These are phyloP conservation scores for Strombidium stylifer DNA, from an alignment of 73 alveolate species.

Conservation along the genomic window DNA sequence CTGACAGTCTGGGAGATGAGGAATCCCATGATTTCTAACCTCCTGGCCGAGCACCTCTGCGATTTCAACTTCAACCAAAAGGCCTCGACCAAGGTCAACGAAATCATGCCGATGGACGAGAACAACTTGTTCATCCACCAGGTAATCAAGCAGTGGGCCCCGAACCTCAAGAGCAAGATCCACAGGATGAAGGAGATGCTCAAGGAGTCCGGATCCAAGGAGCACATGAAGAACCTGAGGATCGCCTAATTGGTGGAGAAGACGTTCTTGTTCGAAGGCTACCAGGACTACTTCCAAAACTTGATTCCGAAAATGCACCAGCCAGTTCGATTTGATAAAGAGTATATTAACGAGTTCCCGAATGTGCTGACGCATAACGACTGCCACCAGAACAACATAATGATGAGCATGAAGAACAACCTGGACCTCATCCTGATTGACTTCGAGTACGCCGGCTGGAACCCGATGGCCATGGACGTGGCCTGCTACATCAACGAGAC, in stretches of 20 bases:
- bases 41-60: conserved; percentile 32
- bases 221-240: background rate
- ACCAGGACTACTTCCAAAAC: background rate
- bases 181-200: conserved; percentile 4
- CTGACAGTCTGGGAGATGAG: conserved; percentile 62
- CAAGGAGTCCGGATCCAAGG: background rate
- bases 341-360: background rate
- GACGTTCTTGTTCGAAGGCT: conserved; percentile 4
- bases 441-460: conserved; percentile 73
- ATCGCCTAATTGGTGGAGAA: background rate
- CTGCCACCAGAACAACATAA: conserved; percentile 43
- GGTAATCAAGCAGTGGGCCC: background rate
- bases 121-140: background rate
- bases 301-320: background rate
- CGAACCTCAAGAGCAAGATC: background rate
- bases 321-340: background rate
- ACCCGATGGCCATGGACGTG: conserved; percentile 64
- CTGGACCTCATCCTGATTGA: conserved; percentile 52
- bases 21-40: conserved; percentile 20
- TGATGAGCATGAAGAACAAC: background rate
- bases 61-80: conserved; percentile 30
- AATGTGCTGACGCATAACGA: conserved; percentile 51
- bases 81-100: conserved; percentile 2
- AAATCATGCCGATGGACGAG: too few relatives aligned
- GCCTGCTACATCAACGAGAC: conserved; percentile 71